A percentile compares a stretch with the other conserved stretches of the same genome.
These are phyloP conservation scores for Lasiodiplodia hormozganensis DNA, from an alignment of 2,329 filamentous ascomycete species.

Conservation along the genomic window DNA sequence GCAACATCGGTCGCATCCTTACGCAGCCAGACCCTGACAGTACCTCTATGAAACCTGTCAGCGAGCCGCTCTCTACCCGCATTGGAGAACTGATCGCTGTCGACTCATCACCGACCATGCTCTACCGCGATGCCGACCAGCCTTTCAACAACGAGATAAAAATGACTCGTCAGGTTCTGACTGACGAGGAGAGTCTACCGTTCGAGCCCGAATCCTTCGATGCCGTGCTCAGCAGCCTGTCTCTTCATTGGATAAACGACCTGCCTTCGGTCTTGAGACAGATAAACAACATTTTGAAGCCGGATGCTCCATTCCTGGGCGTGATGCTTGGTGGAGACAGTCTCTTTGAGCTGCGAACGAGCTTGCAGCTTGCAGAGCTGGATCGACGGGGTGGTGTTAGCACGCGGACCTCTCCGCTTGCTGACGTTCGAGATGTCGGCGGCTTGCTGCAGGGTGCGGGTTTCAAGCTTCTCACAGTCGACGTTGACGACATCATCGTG, in stretches of 20 bases:
- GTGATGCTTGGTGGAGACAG: constrained; percentile 98
- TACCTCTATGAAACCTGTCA: constrained; percentile 65
- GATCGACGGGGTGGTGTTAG: constrained; percentile 91
- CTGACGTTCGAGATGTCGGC: constrained; percentile 90
- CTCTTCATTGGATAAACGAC: constrained; percentile 97
- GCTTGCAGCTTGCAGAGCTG: constrained; percentile 88
- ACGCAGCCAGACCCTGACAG: constrained; percentile 68
- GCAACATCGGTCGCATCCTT: constrained; percentile 87
- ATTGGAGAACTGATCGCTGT: constrained; percentile 79
- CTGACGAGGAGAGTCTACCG: constrained; percentile 75
- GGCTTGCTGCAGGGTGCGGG: constrained; percentile 84
- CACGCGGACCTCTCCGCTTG: constrained; percentile 87
- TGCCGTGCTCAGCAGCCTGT: constrained; percentile 85
- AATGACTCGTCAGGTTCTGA: constrained; percentile 77
- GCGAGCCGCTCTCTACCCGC: constrained; percentile 71
- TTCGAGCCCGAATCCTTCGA: constrained; percentile 82
- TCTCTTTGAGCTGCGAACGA: constrained; percentile 90
- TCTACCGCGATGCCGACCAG: constrained; percentile 79
- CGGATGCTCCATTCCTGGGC: constrained; percentile 88
- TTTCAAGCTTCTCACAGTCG: constrained; percentile 95
- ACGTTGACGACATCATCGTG: constrained; percentile 96
- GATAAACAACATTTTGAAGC: constrained; percentile 86
- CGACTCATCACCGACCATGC: constrained; percentile 78
- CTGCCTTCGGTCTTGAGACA: constrained; percentile 83
- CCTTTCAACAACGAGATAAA: constrained; percentile 77